These are phyloP conservation scores for Pseudoscleropodium purum DNA, from an alignment of 225 moss, liverwort and hornwort genomes.

Conservation along the genomic window DNA sequence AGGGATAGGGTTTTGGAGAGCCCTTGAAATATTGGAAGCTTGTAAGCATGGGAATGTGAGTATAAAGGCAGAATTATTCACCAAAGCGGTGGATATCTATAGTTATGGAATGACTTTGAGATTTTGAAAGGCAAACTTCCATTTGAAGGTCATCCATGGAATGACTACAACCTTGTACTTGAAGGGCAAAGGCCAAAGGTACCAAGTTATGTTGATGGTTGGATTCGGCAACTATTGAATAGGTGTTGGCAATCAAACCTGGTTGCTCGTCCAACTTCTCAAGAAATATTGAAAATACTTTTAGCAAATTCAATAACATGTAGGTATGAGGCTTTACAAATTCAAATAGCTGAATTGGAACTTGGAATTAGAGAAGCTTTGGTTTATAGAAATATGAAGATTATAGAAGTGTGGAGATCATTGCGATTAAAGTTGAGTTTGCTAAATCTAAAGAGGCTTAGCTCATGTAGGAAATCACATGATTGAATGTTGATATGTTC, in stretches of 20 bases:
- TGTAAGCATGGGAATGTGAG: not conserved
- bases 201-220: not conserved
- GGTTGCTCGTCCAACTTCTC: rapidly evolving
- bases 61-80: rapidly evolving
- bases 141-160: not conserved
- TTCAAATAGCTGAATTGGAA: not conserved
- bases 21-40: not conserved
- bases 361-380: not conserved
- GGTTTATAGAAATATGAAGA: not conserved
- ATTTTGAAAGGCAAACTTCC: not conserved
- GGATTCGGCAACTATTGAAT: not conserved
- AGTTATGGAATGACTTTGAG: not conserved
- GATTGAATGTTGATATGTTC: no score
- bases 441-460: no score
- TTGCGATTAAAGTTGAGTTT: no score
- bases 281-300: not conserved
- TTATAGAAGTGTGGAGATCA: not conserved
- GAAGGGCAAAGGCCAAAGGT: not conserved
- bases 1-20: not conserved
- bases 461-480: rapidly evolving
- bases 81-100: not conserved
- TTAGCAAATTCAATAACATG: rapidly evolving
- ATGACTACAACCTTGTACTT: not conserved
- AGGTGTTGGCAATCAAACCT: not conserved
- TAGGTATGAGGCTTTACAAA: rapidly evolving